Base-by-base conservation (phyloP, 805 yeast species). In the Kodamaea laetipori region DNA sequence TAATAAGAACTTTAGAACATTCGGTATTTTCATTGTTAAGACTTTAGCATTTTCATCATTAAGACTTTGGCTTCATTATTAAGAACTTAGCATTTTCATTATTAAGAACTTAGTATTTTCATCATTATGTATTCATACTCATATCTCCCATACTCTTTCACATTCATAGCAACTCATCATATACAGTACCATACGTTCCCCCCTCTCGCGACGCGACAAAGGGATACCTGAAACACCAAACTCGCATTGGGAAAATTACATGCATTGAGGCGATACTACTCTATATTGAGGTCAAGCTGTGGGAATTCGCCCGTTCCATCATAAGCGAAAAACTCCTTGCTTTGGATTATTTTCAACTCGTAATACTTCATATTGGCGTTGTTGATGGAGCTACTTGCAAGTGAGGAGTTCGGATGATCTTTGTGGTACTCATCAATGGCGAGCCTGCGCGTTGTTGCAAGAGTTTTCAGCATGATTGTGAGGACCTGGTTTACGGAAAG, bases 271-370 rank as follows among this genome's bases (percentile, higher is more conserved):
- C 34, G 34, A 4, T 30, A 12, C 15, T 30, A 38, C 24, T 38
- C 41, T 28, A 38, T 38, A 31, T 38, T 19, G 6, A 38, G 35
- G 3, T 21, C 15, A n/a, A 15, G 11, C 30, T 19, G 33, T 15
- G 18, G 11, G 23, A 43, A 58, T 15, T 54, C 61, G 2, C 68
- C 67, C 2, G 44, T 43, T 2, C 57, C 67, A 10, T 38, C 37
- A 47, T 62, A 55, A 21, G 46, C 56, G 48, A 54, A 71, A 32
- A 50, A 60, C 34, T 77, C 75, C 43, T 77, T 68, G 13, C 85
- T 76, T 51, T 82, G 84, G 5, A 89, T 70, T 12, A 89, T 72
- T 34, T 82, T 73, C 41, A 89, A 69, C 61, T 89, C 97, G 57
- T 84, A 82, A 46, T 78, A 77, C 54, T 80, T 80, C 92, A 89